Conservation (phyloP, 2,329 filamentous ascomycete species). For the Colletotrichum noveboracense region DNA sequence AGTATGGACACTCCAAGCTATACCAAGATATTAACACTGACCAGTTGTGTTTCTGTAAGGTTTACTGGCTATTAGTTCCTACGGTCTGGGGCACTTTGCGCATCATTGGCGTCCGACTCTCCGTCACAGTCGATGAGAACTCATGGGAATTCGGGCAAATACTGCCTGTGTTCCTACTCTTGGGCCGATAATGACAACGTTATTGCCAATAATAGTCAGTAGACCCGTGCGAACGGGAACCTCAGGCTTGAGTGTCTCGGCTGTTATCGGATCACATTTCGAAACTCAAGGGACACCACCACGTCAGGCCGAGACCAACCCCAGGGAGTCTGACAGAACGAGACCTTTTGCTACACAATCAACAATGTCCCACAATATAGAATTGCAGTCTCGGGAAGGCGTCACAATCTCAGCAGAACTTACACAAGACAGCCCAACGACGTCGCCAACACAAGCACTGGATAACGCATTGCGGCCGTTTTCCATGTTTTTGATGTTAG, state of each 20-base stretch:
- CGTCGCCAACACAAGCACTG: no score
- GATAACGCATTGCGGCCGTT: no score
- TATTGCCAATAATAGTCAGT: neutral
- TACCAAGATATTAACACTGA: accelerated
- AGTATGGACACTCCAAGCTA: accelerated
- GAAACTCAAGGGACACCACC: accelerated
- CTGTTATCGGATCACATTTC: neutral
- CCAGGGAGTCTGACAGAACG: accelerated
- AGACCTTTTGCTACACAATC: accelerated
- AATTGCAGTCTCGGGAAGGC: accelerated
- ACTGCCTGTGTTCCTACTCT: neutral
- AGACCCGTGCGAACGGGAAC: neutral
- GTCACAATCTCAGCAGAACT: neutral
- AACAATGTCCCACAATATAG: accelerated
- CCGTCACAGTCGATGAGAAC: neutral
- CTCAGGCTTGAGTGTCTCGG: neutral
- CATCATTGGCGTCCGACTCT: neutral
- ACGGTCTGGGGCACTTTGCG: neutral
- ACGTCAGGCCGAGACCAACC: no score
- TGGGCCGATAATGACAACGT: neutral
- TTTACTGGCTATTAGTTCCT: neutral
- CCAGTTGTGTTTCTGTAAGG: neutral
- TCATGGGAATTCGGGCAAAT: neutral
- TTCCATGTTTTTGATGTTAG: no score
- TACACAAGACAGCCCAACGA: neutral